Percentiles rank a stretch among this genome's conserved stretches.
Conservation (phyloP, 305 asterid genomes). For the Plantago coronopus region DNA sequence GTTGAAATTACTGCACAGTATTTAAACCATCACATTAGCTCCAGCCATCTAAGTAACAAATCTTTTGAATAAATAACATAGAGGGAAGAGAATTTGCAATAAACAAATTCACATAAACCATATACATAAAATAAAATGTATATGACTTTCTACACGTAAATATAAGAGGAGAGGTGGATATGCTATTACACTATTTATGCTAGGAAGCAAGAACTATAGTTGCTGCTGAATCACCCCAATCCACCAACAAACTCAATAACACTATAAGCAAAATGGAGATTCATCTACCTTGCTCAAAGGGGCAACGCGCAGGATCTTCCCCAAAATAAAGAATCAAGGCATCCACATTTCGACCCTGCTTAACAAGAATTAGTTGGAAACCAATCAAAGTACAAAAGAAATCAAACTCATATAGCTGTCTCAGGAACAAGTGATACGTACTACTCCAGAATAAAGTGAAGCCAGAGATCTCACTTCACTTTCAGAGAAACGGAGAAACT, state of each 20-base stretch:
- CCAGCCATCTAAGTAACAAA: not conserved
- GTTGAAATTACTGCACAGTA: constrained; percentile 61
- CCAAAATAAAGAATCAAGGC: constrained; percentile 84
- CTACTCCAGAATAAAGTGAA: constrained; percentile 88
- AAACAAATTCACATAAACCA: not conserved
- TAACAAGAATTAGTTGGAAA: constrained; percentile 18
- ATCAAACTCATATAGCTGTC: constrained; percentile 18
- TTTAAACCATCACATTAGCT: not conserved
- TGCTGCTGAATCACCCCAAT: not conserved
- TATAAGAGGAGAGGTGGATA: not conserved
- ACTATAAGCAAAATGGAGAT: constrained; percentile 3
- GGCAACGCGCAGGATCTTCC: constrained; percentile 91
- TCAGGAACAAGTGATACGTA: constrained; percentile 32
- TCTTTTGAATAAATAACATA: not conserved
- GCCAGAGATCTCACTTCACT: constrained; percentile 92
- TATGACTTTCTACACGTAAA: not conserved
- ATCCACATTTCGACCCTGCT: constrained; percentile 92
- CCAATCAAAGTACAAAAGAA: not conserved
- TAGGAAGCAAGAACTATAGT: not conserved
- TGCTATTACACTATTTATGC: not conserved
- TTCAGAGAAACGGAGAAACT: constrained; percentile 76
- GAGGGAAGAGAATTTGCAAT: not conserved
- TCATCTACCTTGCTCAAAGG: constrained; percentile 84
- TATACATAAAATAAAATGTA: not conserved
- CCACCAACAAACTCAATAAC: not conserved